Conservation (phyloP, 2,329 filamentous ascomycete genomes). For the Neophaeococcomyces aloes region DNA sequence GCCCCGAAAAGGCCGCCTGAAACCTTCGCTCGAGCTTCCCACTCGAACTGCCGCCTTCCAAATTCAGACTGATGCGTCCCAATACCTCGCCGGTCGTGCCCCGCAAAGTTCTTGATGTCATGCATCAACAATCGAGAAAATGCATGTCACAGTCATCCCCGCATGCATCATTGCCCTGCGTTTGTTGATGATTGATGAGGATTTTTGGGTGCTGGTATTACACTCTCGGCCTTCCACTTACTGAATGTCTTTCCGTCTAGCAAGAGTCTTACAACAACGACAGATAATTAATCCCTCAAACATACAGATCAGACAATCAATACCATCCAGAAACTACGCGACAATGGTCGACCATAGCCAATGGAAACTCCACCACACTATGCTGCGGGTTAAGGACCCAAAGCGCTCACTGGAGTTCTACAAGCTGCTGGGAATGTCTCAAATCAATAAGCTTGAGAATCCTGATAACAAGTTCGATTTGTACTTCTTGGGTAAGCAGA, state of each 20-base stretch:
- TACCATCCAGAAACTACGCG: constrained; percentile 8
- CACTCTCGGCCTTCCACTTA: background rate
- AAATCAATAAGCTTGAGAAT: constrained; percentile 69
- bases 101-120: constrained; percentile 1
- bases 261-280: background rate
- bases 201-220: background rate
- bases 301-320: background rate
- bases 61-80: background rate
- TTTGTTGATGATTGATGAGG: background rate
- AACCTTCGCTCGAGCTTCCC: background rate
- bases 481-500: constrained; percentile 59
- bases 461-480: constrained; percentile 87
- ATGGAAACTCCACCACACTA: constrained; percentile 57
- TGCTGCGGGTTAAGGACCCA: constrained; percentile 81
- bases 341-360: constrained; percentile 31
- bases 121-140: background rate
- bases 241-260: background rate
- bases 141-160: background rate
- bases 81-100: background rate
- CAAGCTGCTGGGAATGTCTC: constrained; percentile 76
- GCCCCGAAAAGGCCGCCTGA: background rate
- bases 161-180: background rate
- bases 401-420: constrained; percentile 67
- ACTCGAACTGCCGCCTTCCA: too few species aligned
- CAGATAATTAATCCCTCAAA: background rate